Conservation (phyloP, 495 filamentous ascomycete species). For the Cercophora sp. region DNA sequence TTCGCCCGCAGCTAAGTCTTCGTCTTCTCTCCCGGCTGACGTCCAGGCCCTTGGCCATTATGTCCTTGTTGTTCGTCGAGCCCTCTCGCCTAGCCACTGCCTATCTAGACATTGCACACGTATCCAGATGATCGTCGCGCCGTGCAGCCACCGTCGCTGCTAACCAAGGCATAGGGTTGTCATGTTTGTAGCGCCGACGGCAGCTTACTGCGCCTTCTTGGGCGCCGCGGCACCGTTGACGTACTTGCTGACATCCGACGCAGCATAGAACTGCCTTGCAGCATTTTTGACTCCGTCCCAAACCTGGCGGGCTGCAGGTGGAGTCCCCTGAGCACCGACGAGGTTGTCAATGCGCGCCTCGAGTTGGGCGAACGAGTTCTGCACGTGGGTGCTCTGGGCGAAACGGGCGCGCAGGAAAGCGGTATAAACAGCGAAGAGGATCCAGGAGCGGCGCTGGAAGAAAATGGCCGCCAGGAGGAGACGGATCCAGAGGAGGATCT, state of each 20-base stretch:
- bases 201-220: conserved; percentile 48
- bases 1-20: too few relatives aligned
- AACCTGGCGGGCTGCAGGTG: conserved; percentile 72
- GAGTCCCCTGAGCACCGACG: conserved; percentile 79
- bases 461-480: conserved; percentile 71
- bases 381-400: conserved; percentile 87
- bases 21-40: too few relatives aligned
- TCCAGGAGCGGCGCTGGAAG: conserved; percentile 87
- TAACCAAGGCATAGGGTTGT: too few relatives aligned
- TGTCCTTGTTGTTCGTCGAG: too few relatives aligned
- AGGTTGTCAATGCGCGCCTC: conserved; percentile 73
- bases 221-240: conserved; percentile 50
- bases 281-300: conserved; percentile 80
- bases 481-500: conserved; percentile 79
- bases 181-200: too few relatives aligned
- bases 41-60: too few relatives aligned
- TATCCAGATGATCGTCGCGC: too few relatives aligned
- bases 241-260: conserved; percentile 73
- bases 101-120: too few relatives aligned
- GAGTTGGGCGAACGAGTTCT: conserved; percentile 69
- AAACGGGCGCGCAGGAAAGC: conserved; percentile 87
- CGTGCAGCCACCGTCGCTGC: too few relatives aligned
- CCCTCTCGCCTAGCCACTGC: too few relatives aligned
- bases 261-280: conserved; percentile 67
- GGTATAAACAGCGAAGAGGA: conserved; percentile 79